Percentiles rank a stretch among this genome's conserved stretches.
Evolutionary conservation across 495 filamentous ascomycete genomes (phyloP).

Genomic region (Pyrenula aspistea): DNA sequence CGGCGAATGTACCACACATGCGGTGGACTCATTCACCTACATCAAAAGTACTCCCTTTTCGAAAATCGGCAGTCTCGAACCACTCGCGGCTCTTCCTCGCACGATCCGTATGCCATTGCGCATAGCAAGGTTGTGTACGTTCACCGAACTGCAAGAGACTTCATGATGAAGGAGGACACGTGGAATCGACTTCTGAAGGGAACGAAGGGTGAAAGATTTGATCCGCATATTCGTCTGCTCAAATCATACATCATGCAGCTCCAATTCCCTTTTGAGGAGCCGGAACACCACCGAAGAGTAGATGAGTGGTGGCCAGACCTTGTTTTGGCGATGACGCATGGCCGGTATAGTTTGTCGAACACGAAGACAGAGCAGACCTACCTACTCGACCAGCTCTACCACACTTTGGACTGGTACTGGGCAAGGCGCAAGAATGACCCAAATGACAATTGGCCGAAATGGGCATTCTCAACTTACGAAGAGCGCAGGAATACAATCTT

Average conservation of each 20-base stretch:
- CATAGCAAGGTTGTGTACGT: slow-evolving; percentile 3
- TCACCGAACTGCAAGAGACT: slow-evolving; percentile 9
- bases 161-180: slow-evolving; percentile 1
- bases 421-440: neutral
- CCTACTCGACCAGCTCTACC: slow-evolving; percentile 7
- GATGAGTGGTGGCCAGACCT: slow-evolving; percentile 10
- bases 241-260: slow-evolving; percentile 9
- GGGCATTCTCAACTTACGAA: slow-evolving; percentile 5
- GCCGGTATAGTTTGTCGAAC: neutral
- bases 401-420: slow-evolving; percentile 8
- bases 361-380: neutral
- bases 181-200: slow-evolving; percentile 2
- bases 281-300: slow-evolving; percentile 6
- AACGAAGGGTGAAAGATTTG: slow-evolving; percentile 2
- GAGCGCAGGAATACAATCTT: slow-evolving; percentile 3
- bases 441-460: slow-evolving; percentile 7
- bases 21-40: neutral
- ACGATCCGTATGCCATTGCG: neutral
- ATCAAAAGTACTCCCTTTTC: neutral
- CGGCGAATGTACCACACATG: neutral
- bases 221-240: slow-evolving; percentile 8
- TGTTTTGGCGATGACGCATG: slow-evolving; percentile 8
- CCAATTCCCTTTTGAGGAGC: slow-evolving; percentile 7
- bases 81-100: neutral
- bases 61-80: neutral